Base-by-base conservation (phyloP, 2,329 filamentous ascomycete species). In the Amauroascus niger region DNA sequence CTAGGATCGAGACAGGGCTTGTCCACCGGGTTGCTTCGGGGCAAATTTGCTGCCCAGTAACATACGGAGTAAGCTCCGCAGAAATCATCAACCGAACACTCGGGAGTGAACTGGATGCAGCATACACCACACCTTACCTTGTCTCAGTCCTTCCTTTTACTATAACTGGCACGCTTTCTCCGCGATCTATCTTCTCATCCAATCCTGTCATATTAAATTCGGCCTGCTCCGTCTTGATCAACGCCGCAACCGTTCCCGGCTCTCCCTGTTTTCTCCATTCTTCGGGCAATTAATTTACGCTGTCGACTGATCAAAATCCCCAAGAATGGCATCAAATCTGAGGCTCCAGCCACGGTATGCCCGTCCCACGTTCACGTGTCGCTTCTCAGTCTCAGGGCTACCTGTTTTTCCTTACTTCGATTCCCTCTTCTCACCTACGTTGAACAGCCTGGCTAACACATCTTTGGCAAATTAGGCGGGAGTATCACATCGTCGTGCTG, bases 401-500 rank as follows among this genome's bases (percentile, higher is more conserved):
- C n/a, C 8, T 49, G 16, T 44, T 30, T 48, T 22, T 24, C 9
- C 20, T 40, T 14, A 30, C 30, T n/a, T 32, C 33, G 26, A 46
- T 53, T 41, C 39, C 33, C 9, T 53, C 32, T 41, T 14, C 48
- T 16, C 32, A 32, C 28, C 46, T 9, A 40, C 51, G 39, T 43
- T 44, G 39, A 54, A 26, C 45, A 40, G 18, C 47, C 22, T 50
- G 51, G 48, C 55, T 57, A 52, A 57, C 48, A 46, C 30, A 43
- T 57, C 45, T 43, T 32, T 53, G 32, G 41, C 35, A 49, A 46
- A 32, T 28, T 52, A 55, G 83, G 70, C 82, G 84, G 65, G 86
- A 90, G 74, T 87, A 88, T 67, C 83, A 89, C 69, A 85, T 89
- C 66, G 87, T 89, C 63, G 87, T 90, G 59, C 76, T 90, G 61